Evolutionary conservation across 2,329 filamentous ascomycete species (phyloP).

Genomic region (Sclerotinia subarctica): DNA sequence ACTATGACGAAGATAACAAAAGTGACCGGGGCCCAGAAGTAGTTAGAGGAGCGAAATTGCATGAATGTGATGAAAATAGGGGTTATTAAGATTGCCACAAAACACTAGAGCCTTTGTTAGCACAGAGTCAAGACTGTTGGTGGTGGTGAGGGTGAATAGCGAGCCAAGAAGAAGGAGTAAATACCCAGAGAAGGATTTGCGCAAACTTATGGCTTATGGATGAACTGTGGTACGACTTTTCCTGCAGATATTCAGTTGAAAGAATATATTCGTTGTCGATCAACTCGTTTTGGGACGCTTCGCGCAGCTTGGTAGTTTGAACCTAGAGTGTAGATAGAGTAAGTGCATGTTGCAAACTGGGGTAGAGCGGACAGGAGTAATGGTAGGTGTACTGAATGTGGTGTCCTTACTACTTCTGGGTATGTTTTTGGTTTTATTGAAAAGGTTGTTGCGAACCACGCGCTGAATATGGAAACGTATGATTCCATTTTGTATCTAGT

Average conservation of each 20-base stretch:
- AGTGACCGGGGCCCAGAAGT: not conserved
- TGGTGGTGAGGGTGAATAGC: not conserved
- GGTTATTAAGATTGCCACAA: not conserved
- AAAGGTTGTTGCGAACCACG: not conserved
- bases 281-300: not conserved
- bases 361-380: not conserved
- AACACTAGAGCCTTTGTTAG: not conserved
- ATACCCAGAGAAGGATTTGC: not conserved
- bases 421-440: not conserved
- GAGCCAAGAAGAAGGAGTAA: not conserved
- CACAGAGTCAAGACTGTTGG: not conserved
- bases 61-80: not conserved
- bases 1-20: not conserved
- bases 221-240: constrained; percentile 3
- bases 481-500: not conserved
- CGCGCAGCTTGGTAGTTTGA: no score
- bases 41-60: not conserved
- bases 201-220: constrained; percentile 1
- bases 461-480: not conserved
- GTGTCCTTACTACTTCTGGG: not conserved
- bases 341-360: not conserved
- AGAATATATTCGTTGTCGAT: not conserved
- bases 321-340: not conserved
- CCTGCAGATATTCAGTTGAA: not conserved
- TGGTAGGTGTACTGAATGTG: fast-evolving